Evolutionary conservation across 2,329 filamentous ascomycete species (phyloP), one percentile per base, ranked within the genome.

Genomic region (Hypoxylon rubiginosum): DNA sequence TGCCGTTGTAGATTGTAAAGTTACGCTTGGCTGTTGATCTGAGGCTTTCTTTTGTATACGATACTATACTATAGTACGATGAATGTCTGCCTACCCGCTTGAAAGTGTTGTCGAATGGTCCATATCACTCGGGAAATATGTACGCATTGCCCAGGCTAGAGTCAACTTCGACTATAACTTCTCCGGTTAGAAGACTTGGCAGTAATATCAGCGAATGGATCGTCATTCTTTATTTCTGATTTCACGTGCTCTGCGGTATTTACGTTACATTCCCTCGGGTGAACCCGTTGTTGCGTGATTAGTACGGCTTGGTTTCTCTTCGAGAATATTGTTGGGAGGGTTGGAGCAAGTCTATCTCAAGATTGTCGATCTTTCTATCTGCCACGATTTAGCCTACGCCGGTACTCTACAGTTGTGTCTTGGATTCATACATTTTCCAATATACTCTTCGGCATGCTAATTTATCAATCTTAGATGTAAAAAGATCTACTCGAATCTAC

Each of bases 1-100:
- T 5, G 85, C 86, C 0, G 86, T 88, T 2, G 62, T 88, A 53
- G 86, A 88, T 73, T 82, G 80, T 78, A 84, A 83, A 77, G 82
- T 86, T n/a, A 79, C 76, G 3, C 67, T 79, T 28, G 81, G 81
- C 17, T 85, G 81, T 64, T 86, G 48, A 67, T 36, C 13, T 36
- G 11, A 36, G 17, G 52, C 24, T 28, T 17, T 34, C n/a, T 13
- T 17, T n/a, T 30, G 26, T 30, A 17, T 30, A 1, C 46, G 24
- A 49, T 49, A 17, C 26, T 26, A 30, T n/a, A 2, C 24, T 30
- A 15, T 19, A 49, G 6, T 49, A 28, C 15, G 13, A 30, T 36
- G 49, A 21, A 9, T 51, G 4, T 30, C 26, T 49, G 11, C 5
- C 24, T 30, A n/a, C 26, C 46, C 24, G 11, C 21, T 24, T 24